Conservation (phyloP, 805 yeast genomes). For the Candida alai region DNA sequence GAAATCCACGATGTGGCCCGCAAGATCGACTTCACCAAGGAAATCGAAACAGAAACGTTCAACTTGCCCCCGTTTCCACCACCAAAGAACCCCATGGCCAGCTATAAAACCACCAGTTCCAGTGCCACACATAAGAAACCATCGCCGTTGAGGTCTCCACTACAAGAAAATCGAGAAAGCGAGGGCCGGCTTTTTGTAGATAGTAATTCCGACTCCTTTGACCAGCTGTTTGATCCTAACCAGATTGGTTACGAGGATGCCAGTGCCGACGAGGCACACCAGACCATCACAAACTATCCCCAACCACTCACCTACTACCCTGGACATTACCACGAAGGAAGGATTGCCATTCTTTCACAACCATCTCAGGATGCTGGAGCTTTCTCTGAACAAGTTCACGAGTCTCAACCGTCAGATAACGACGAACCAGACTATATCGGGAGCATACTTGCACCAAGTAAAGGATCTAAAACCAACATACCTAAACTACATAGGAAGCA, state of each 20-base stretch:
- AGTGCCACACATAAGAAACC: constrained; percentile 19
- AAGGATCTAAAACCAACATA: too few relatives aligned
- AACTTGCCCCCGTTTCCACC: constrained; percentile 27
- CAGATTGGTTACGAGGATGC: constrained; percentile 20
- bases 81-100: constrained; percentile 9
- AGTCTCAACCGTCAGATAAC: too few relatives aligned
- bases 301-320: too few relatives aligned
- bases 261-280: constrained; percentile 5
- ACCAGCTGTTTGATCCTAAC: constrained; percentile 1
- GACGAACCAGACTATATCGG: too few relatives aligned
- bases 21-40: constrained; percentile 33
- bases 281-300: too few relatives aligned
- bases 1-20: constrained; percentile 33
- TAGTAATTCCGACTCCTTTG: constrained; percentile 13
- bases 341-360: too few relatives aligned
- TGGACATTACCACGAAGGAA: too few relatives aligned
- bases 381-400: too few relatives aligned
- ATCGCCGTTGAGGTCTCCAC: constrained; percentile 30
- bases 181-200: constrained; percentile 2
- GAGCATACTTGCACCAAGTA: too few relatives aligned
- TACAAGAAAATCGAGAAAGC: constrained; percentile 17
- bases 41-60: constrained; percentile 28
- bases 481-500: too few relatives aligned
- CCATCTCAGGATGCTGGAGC: too few relatives aligned
- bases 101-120: constrained; percentile 7